Percentiles rank a stretch among this genome's conserved stretches.
Conservation (phyloP, 805 yeast species). For the Barnettozyma wickerhamii region DNA sequence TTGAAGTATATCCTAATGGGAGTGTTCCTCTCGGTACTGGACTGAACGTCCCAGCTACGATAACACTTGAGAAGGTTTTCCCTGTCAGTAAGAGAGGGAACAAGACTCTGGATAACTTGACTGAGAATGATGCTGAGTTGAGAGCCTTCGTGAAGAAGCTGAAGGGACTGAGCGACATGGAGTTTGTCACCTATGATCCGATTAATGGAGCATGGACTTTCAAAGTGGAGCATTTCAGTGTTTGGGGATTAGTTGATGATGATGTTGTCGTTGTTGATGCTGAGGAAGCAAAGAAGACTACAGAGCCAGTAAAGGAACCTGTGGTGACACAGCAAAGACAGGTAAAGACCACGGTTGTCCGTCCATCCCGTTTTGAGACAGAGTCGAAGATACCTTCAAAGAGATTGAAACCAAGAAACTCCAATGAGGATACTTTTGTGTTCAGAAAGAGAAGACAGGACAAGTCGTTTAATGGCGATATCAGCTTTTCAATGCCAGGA, state of each 20-base stretch:
- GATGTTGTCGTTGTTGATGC: conserved; percentile 54
- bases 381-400: conserved; percentile 7
- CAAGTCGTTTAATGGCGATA: conserved; percentile 17
- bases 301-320: conserved; percentile 14
- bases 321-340: conserved; percentile 15
- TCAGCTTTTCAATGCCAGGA: conserved; percentile 24
- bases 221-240: conserved; percentile 85
- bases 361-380: not conserved
- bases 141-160: conserved; percentile 46
- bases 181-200: conserved; percentile 76
- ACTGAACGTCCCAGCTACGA: conserved; percentile 71
- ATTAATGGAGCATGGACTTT: conserved; percentile 73
- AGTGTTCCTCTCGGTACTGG: conserved; percentile 67
- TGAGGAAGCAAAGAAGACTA: conserved; percentile 27
- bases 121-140: conserved; percentile 35
- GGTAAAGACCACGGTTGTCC: not conserved
- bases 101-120: conserved; percentile 18
- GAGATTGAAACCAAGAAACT: conserved; percentile 12
- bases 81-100: conserved; percentile 35
- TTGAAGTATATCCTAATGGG: conserved; percentile 62
- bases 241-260: conserved; percentile 85
- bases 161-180: conserved; percentile 61
- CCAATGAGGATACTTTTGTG: conserved; percentile 27
- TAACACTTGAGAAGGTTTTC: conserved; percentile 57
- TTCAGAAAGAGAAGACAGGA: conserved; percentile 29